Conservation (phyloP, 2,329 filamentous ascomycete genomes). For the Coniochaeta hoffmannii region DNA sequence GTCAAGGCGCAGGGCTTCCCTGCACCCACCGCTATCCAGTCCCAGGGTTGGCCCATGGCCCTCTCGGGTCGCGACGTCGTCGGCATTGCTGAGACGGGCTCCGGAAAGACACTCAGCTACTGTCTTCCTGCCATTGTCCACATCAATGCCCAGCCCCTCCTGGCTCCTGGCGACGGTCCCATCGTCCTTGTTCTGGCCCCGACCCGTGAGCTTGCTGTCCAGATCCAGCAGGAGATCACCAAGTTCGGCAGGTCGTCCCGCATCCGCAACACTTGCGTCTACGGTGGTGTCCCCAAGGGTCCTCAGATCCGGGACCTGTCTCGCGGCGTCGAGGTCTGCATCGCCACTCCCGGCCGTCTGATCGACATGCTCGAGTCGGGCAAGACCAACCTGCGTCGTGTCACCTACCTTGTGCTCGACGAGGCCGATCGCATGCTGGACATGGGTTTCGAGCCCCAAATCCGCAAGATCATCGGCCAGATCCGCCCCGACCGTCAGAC, state of each 20-base stretch:
- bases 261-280: conserved; percentile 97
- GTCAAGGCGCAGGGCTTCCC: conserved; percentile 97
- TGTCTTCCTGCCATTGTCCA: conserved; percentile 97
- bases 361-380: conserved; percentile 98
- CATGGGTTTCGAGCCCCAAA: conserved; percentile 99
- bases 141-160: conserved; percentile 97
- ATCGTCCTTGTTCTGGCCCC: conserved; percentile 95
- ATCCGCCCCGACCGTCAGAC: conserved; percentile 98
- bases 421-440: conserved; percentile 99
- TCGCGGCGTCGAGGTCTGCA: conserved; percentile 95
- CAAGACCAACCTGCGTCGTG: conserved; percentile 95
- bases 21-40: conserved; percentile 91
- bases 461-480: conserved; percentile 96
- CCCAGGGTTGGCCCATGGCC: conserved; percentile 98
- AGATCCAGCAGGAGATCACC: conserved; percentile 97
- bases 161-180: conserved; percentile 89
- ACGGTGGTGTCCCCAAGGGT: conserved; percentile 97
- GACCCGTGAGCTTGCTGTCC: conserved; percentile 94
- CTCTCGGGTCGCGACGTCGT: conserved; percentile 96
- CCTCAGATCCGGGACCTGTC: conserved; percentile 92
- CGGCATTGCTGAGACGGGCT: conserved; percentile 98
- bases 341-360: conserved; percentile 93
- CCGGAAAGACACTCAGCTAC: conserved; percentile 98
- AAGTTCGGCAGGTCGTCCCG: conserved; percentile 98
- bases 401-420: conserved; percentile 96